These are phyloP conservation scores for Warburgia ugandensis DNA, from an alignment of 164 flowering plant genomes.

Conservation along the genomic window DNA sequence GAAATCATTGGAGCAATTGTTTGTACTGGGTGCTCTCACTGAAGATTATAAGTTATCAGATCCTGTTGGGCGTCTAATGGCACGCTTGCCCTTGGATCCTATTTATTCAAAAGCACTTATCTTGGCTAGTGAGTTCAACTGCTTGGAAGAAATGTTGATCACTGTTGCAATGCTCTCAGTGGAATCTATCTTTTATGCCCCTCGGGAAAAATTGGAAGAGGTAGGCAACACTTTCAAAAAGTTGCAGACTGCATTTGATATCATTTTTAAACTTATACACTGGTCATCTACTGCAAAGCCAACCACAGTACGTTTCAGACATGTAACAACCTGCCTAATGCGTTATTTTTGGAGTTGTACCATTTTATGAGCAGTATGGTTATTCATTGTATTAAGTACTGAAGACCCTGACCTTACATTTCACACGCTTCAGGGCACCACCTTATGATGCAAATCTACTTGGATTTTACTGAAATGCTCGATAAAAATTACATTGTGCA, in stretches of 20 bases:
- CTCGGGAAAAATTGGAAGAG: constrained; percentile 82
- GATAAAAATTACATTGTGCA: too few relatives aligned
- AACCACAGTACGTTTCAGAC: too few relatives aligned
- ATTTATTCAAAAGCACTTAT: constrained; percentile 83
- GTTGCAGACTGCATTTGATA: too few relatives aligned
- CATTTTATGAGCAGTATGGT: not conserved
- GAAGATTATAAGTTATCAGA: constrained; percentile 72
- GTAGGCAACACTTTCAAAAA: constrained; percentile 23
- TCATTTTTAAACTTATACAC: too few relatives aligned
- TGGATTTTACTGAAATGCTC: too few relatives aligned
- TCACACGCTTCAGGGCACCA: too few relatives aligned
- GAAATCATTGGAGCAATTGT: constrained; percentile 78
- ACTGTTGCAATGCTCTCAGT: constrained; percentile 90
- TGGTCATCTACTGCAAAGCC: too few relatives aligned
- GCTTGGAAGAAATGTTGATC: constrained; percentile 94
- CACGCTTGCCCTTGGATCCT: constrained; percentile 80
- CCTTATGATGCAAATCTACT: too few relatives aligned
- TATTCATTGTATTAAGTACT: not conserved
- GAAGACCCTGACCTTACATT: not conserved
- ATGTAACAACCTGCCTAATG: too few relatives aligned
- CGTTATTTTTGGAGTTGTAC: not conserved
- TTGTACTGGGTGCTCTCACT: constrained; percentile 78
- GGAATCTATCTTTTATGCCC: constrained; percentile 77
- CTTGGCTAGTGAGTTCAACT: constrained; percentile 64
- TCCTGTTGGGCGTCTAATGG: constrained; percentile 90